phyloP scores from a whole-genome alignment of 352 stramenopile species.

The Phytophthora melonis region DNA sequence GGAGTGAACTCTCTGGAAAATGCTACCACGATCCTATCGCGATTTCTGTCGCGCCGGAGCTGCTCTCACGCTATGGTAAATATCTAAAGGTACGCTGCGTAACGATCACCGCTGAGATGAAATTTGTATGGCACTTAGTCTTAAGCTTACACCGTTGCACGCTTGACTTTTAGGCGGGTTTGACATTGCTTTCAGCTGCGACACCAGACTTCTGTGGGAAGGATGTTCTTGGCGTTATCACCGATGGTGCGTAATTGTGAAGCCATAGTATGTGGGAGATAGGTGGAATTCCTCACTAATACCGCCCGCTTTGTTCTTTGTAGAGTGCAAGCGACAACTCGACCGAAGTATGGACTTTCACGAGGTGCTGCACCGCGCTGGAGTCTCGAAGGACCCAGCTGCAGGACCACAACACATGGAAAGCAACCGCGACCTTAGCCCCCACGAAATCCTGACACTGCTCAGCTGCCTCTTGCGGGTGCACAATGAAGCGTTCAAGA shows the following conservation, averaged over 20 bases:
- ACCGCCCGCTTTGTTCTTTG: not conserved
- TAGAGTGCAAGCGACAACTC: conserved; percentile 19
- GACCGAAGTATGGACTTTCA: conserved; percentile 16
- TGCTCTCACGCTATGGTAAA: conserved; percentile 10
- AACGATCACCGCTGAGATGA: not conserved
- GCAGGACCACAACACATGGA: conserved; percentile 18
- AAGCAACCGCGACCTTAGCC: conserved; percentile 4
- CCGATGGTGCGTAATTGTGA: conserved; percentile 5
- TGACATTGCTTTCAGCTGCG: conserved; percentile 12
- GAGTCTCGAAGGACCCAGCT: not conserved
- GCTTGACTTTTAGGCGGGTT: not conserved
- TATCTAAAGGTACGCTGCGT: conserved; percentile 7
- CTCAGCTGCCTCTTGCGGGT: conserved; percentile 25
- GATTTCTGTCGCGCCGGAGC: not conserved
- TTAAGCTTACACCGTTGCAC: not conserved
- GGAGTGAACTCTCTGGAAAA: conserved; percentile 15
- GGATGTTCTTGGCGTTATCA: conserved; percentile 5
- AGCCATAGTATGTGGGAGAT: not conserved
- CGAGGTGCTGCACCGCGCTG: conserved; percentile 7
- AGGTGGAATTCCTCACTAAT: not conserved
- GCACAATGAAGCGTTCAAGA: conserved; percentile 17
- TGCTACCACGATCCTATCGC: conserved; percentile 16
- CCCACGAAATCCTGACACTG: conserved; percentile 17
- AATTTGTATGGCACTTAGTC: not conserved
- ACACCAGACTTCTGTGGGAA: conserved; percentile 14